Evolutionary conservation across 1,284 basidiomycete species (phyloP).

Genomic region (Meira nashicola): DNA sequence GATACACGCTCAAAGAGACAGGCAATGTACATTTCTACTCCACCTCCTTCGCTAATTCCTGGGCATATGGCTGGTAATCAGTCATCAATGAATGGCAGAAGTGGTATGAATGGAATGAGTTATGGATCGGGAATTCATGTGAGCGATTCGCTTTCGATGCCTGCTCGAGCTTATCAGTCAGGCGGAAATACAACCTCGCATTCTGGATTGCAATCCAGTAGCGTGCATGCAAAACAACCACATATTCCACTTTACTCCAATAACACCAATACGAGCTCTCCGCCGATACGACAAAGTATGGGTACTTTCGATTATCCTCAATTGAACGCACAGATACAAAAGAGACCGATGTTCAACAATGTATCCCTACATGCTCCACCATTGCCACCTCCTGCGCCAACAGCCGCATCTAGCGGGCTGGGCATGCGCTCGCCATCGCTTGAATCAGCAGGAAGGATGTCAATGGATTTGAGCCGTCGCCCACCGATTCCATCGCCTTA

Average conservation of each 20-base stretch:
- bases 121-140: conserved; percentile 11
- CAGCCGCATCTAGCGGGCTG: neutral
- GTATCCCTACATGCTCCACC: conserved; percentile 12
- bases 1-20: neutral
- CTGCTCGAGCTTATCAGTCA: conserved; percentile 36
- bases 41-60: conserved; percentile 14
- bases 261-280: conserved; percentile 5
- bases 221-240: conserved; percentile 9
- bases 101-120: conserved; percentile 13
- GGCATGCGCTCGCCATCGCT: neutral
- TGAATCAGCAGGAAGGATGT: neutral
- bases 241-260: conserved; percentile 5
- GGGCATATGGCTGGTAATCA: neutral
- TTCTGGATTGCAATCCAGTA: neutral
- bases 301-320: conserved; percentile 39
- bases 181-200: neutral
- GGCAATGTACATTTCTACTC: neutral
- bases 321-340: conserved; percentile 16
- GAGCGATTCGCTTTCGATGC: conserved; percentile 25
- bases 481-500: conserved; percentile 8
- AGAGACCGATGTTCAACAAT: conserved; percentile 17
- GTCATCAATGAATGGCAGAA: no score
- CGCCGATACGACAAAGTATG: conserved; percentile 20
- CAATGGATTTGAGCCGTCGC: conserved; percentile 1
- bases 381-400: conserved; percentile 19